Conservation (phyloP, 768 basidiomycete species). For the Leccinellum albellum region DNA sequence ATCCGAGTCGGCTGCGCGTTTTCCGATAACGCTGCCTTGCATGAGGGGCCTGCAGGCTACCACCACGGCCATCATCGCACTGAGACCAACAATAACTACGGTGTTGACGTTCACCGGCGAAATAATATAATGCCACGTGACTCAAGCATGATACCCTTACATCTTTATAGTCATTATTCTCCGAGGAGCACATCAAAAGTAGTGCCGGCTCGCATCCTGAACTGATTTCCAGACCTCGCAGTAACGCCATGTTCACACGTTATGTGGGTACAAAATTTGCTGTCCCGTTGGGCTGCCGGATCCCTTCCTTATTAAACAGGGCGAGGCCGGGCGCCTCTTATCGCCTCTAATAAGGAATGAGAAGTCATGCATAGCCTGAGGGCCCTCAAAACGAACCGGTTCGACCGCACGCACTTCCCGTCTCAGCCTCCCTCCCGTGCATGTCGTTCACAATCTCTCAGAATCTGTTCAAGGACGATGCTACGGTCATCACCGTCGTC, state of each 20-base stretch:
- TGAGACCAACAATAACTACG: too few species aligned
- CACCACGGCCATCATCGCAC: too few species aligned
- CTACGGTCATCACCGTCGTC: slow-evolving; percentile 28
- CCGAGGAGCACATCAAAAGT: slow-evolving; percentile 38
- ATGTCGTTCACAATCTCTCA: slow-evolving; percentile 5
- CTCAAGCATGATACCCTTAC: background rate
- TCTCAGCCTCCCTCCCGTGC: background rate
- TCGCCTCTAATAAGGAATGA: background rate
- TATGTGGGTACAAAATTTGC: background rate
- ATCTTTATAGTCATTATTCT: too few species aligned
- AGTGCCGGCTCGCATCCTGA: too few species aligned
- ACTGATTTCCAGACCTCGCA: too few species aligned
- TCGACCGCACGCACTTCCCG: background rate
- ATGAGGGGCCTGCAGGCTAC: too few species aligned
- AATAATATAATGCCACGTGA: background rate
- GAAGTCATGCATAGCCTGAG: background rate
- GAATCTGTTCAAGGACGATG: background rate
- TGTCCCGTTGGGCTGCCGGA: background rate
- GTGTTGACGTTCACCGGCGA: too few species aligned
- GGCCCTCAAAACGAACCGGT: background rate
- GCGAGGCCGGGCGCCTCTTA: background rate
- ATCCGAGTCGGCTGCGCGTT: slow-evolving; percentile 73
- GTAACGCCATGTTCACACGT: slow-evolving; percentile 55
- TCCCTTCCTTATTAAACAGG: background rate
- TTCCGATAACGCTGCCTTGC: too few species aligned